Evolutionary conservation across 1,139 yeast genomes (phyloP).

Genomic region (Sugiyamaella sp.): DNA sequence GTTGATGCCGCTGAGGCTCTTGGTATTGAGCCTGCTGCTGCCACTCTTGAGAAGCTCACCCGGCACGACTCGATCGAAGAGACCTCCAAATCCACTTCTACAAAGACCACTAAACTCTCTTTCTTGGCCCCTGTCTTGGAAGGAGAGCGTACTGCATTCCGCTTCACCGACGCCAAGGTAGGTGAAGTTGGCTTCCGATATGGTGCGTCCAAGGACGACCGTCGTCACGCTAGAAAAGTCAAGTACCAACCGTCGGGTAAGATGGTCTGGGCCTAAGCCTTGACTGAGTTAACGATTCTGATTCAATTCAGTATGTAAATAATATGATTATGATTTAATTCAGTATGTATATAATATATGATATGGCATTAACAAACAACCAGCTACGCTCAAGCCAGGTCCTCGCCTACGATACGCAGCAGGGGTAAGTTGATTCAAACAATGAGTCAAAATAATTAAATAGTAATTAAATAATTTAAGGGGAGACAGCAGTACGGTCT

Average conservation of each 20-base stretch:
- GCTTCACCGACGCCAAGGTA: slow-evolving; percentile 73
- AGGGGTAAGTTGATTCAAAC: too few species aligned
- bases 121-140: slow-evolving; percentile 37
- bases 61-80: slow-evolving; percentile 48
- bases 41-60: slow-evolving; percentile 62
- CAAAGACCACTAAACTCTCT: slow-evolving; percentile 42
- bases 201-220: slow-evolving; percentile 89
- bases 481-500: too few species aligned
- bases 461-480: too few species aligned
- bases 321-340: slow-evolving; percentile 1
- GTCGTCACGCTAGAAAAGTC: slow-evolving; percentile 79
- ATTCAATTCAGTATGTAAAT: slow-evolving; percentile 11
- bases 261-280: slow-evolving; percentile 31
- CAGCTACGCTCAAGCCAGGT: background rate
- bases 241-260: slow-evolving; percentile 71
- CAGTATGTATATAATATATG: slow-evolving; percentile 13
- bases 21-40: slow-evolving; percentile 82
- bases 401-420: too few species aligned
- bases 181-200: slow-evolving; percentile 90
- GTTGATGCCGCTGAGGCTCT: slow-evolving; percentile 90
- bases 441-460: too few species aligned
- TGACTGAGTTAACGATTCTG: background rate
- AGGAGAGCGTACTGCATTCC: slow-evolving; percentile 59
- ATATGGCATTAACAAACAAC: slow-evolving; percentile 11
- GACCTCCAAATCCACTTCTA: slow-evolving; percentile 19